Evolutionary conservation across 2,329 filamentous ascomycete species (phyloP).

Genomic region (Paramyrothecium sp.): DNA sequence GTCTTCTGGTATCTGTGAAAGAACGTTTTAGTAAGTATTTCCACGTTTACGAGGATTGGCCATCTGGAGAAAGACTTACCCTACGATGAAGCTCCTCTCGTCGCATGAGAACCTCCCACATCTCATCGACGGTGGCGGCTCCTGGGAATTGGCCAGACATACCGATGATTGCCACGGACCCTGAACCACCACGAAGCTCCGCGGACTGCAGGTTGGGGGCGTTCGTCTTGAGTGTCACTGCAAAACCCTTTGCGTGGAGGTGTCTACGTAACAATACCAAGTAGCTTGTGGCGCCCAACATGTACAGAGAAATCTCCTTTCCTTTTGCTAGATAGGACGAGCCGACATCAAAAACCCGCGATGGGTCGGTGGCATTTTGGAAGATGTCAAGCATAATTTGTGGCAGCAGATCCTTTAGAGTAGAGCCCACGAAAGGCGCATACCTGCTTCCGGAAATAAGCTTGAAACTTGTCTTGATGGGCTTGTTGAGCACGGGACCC

Average conservation of each 20-base stretch:
- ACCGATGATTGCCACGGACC: background rate
- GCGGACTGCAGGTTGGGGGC: background rate
- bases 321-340: background rate
- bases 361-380: background rate
- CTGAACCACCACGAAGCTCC: background rate
- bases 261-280: background rate
- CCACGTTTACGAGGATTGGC: too few relatives aligned
- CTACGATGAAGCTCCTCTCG: too few relatives aligned
- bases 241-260: background rate
- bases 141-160: background rate
- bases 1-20: slow-evolving; percentile 46
- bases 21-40: too few relatives aligned
- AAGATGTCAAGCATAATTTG: background rate
- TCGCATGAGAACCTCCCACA: too few relatives aligned
- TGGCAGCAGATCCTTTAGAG: background rate
- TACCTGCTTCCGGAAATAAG: background rate
- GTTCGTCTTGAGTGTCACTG: background rate
- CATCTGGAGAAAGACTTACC: too few relatives aligned
- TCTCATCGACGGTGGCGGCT: too few relatives aligned
- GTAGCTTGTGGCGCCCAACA: background rate
- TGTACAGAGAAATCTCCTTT: background rate
- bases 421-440: background rate
- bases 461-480: background rate
- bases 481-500: background rate
- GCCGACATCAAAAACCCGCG: background rate